Evolutionary conservation across 2,329 filamentous ascomycete species (phyloP), one percentile per base, ranked within the genome.

Genomic region (Fragosphaeria purpurea): DNA sequence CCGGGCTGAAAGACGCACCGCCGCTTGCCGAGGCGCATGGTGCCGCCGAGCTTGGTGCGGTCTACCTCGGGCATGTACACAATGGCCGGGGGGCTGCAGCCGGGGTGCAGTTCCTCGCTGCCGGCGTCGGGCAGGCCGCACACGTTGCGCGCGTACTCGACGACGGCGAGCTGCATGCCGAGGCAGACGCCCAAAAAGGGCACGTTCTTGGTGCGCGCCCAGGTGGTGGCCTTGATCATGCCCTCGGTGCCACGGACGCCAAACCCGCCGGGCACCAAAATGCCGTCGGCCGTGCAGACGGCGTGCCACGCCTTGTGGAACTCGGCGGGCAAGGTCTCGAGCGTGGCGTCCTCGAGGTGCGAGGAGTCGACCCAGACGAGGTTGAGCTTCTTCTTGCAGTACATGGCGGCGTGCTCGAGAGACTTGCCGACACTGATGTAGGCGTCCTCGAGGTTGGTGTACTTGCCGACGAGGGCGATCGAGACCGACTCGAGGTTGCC

Each of bases 401-500:
- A 80, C 90, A 97, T 96, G 5, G 90, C 83, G 1, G 86, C 81
- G 68, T 97, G 91, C 68, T 97, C 91, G 4, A 97, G 76, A 0
- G 89, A 82, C 70, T 96, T 96, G 65, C 81, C 76, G 42, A 95
- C 61, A 13, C 58, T 62, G 45, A 95, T 76, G 62, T 96, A 97
- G 5, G 87, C 85, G 65, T 97, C 91, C 50, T 89, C 82, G 4
- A 91, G 79, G 48, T 81, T 80, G 30, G 83, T 83, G 66, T 98
- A 98, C 69, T 97, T 97, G 59, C 93, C 93, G 9, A 97, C 90
- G 10, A 98, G 73, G 7, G 82, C 88, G 63, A 98, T 94, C 41
- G 77, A 77, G 52, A 97, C 83, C 1, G 77, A 74, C 42, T 88
- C 83, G 47, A 83, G 73, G 53, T 80, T 79, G 50, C 47, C 50